Conservation (phyloP, 108 stramenopile genomes). For the Cylindrotheca fusiformis region DNA sequence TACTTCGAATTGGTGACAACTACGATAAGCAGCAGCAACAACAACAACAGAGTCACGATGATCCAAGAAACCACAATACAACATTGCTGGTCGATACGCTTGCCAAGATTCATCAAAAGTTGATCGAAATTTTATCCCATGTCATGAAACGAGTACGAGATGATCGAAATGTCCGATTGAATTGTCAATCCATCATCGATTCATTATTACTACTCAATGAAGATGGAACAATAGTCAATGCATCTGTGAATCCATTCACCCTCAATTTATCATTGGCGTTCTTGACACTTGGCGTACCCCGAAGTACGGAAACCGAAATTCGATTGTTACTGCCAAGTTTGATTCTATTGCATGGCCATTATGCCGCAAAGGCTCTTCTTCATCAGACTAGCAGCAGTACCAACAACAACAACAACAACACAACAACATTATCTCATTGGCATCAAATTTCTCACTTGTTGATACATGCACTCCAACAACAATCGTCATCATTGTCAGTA, state of each 20-base stretch:
- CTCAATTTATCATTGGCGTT: slow-evolving; percentile 72
- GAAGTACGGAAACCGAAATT: slow-evolving; percentile 32
- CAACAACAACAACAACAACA: not conserved
- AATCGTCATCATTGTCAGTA: no score
- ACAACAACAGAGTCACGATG: slow-evolving; percentile 5
- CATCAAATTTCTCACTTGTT: slow-evolving; percentile 70
- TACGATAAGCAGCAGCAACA: no score
- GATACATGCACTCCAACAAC: slow-evolving; percentile 52
- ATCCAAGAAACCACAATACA: no score
- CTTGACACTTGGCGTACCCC: slow-evolving; percentile 65
- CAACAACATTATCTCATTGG: slow-evolving; percentile 36
- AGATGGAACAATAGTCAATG: not conserved
- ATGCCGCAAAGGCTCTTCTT: not conserved
- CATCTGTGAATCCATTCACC: slow-evolving; percentile 60
- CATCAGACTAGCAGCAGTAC: no score
- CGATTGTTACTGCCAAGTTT: slow-evolving; percentile 55
- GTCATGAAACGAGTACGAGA: slow-evolving; percentile 76
- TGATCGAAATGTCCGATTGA: slow-evolving; percentile 47
- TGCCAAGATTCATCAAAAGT: slow-evolving; percentile 61
- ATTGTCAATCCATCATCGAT: slow-evolving; percentile 54
- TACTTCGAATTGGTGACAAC: slow-evolving; percentile 68
- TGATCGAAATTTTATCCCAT: slow-evolving; percentile 75
- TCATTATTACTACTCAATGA: slow-evolving; percentile 31
- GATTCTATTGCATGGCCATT: slow-evolving; percentile 40
- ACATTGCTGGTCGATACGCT: slow-evolving; percentile 15